Evolutionary conservation across 352 stramenopile species (phyloP).

Genomic region (Globisporangium paddicum): DNA sequence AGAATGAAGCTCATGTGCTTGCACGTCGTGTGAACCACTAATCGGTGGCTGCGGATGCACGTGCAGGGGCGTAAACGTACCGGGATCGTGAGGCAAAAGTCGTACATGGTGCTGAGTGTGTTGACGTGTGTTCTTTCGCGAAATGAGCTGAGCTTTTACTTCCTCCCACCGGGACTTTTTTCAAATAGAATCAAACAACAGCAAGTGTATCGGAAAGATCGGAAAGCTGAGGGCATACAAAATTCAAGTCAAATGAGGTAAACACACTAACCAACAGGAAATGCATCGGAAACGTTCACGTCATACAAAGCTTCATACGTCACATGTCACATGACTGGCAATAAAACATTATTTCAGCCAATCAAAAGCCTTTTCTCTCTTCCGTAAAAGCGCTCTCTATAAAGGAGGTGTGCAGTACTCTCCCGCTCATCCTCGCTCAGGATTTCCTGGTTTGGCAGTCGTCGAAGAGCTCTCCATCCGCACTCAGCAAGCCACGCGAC

Average conservation of each 20-base stretch:
- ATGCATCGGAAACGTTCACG: too few species aligned
- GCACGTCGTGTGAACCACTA: too few species aligned
- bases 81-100: constrained; percentile 86
- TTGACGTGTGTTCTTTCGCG: constrained; percentile 1
- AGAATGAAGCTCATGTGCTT: neutral
- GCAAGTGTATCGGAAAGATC: too few species aligned
- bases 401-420: too few species aligned
- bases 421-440: neutral
- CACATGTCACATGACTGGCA: too few species aligned
- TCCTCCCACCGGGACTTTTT: too few species aligned
- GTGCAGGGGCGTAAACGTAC: constrained; percentile 32
- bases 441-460: constrained; percentile 7
- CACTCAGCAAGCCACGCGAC: neutral
- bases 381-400: neutral
- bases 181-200: too few species aligned
- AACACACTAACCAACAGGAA: too few species aligned
- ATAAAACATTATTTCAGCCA: neutral
- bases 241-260: too few species aligned
- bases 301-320: too few species aligned
- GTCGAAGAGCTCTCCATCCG: neutral
- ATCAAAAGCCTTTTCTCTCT: neutral
- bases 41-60: neutral
- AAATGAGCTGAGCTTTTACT: neutral
- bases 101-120: constrained; percentile 48
- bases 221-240: too few species aligned